Conservation (phyloP, 306 rosid genomes). For the Hylodesmum podocarpum region DNA sequence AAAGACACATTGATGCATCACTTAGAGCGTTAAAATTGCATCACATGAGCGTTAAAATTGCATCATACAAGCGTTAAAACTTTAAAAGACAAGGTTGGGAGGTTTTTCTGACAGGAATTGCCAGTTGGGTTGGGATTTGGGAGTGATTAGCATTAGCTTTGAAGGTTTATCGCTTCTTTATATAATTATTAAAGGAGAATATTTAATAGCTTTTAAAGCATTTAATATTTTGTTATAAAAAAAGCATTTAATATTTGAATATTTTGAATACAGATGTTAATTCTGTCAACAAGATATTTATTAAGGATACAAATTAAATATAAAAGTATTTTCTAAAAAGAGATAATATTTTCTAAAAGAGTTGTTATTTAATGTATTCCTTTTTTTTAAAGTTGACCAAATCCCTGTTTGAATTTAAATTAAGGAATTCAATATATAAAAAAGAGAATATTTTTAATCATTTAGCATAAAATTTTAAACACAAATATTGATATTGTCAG, state of each 20-base stretch:
- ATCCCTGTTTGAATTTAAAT: not conserved
- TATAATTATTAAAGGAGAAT: not conserved
- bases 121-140: not conserved
- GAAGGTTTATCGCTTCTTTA: not conserved
- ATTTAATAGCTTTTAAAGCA: not conserved
- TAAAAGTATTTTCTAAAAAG: not conserved
- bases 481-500: not conserved
- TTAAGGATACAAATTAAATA: not conserved
- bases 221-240: not conserved
- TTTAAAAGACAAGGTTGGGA: no score
- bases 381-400: not conserved
- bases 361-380: no score
- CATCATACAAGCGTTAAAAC: not conserved
- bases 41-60: no score
- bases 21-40: no score
- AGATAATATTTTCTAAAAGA: no score
- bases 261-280: not conserved
- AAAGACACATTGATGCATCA: no score
- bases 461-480: not conserved
- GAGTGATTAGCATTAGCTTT: not conserved
- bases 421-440: not conserved
- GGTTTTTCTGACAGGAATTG: no score
- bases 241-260: no score
- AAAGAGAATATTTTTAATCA: not conserved
- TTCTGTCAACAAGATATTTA: not conserved